phyloP scores from a whole-genome alignment of 257 asterid species.

The Nicotiana knightiana region DNA sequence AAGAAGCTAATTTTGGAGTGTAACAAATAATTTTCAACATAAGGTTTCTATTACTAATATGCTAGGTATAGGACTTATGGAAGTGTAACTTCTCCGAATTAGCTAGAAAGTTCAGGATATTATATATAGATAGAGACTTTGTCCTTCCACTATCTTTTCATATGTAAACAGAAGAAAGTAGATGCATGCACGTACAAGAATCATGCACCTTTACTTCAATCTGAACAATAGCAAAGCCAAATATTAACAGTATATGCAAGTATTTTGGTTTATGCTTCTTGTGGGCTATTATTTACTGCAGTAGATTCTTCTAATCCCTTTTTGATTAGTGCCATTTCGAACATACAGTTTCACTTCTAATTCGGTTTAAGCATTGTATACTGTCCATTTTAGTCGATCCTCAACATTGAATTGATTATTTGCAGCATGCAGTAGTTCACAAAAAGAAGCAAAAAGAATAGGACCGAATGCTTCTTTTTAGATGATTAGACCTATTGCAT shows the following conservation, averaged over 20 bases:
- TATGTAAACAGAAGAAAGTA: neutral
- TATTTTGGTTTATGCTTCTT: neutral
- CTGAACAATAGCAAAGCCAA: neutral
- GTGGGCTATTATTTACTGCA: too few relatives aligned
- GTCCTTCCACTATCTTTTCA: neutral
- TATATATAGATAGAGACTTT: neutral
- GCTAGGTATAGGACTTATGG: neutral
- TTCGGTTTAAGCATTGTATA: too few relatives aligned
- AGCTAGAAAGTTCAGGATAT: neutral
- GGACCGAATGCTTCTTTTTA: too few relatives aligned
- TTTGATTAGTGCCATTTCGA: too few relatives aligned
- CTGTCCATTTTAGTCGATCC: too few relatives aligned
- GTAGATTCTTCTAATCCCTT: too few relatives aligned
- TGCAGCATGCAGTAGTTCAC: too few relatives aligned
- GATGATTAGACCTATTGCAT: too few relatives aligned
- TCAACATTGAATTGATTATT: too few relatives aligned
- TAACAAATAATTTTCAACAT: neutral
- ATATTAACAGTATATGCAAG: neutral
- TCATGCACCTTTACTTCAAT: neutral
- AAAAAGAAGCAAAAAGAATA: too few relatives aligned
- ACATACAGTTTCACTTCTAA: too few relatives aligned
- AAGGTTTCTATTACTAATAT: neutral
- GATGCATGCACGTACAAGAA: neutral
- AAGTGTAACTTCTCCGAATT: neutral
- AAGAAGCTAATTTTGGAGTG: constrained; percentile 2